Percentiles rank a stretch among this genome's conserved stretches.
These are phyloP conservation scores for Rhododendron molle DNA, from an alignment of 148 eudicot genomes.

Conservation along the genomic window DNA sequence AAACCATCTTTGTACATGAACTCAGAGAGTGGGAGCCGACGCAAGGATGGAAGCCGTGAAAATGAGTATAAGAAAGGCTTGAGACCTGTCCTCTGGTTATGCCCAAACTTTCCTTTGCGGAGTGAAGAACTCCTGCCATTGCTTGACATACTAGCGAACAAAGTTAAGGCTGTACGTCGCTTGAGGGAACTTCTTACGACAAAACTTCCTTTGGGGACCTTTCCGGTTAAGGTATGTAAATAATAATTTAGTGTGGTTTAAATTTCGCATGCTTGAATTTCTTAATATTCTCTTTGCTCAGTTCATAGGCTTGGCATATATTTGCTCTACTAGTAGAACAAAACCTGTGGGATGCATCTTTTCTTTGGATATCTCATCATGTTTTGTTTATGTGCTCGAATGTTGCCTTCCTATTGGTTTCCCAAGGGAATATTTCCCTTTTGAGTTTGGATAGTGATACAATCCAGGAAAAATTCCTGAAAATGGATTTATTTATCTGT, in stretches of 20 bases:
- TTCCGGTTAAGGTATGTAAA: slow-evolving; percentile 69
- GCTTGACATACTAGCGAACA: slow-evolving; percentile 89
- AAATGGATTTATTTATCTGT: neutral
- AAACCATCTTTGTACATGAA: slow-evolving; percentile 37
- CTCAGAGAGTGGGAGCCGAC: slow-evolving; percentile 26
- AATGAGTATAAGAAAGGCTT: slow-evolving; percentile 88
- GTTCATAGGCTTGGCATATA: neutral
- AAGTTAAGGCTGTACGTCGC: slow-evolving; percentile 88
- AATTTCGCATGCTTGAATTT: neutral
- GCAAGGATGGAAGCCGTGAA: slow-evolving; percentile 51
- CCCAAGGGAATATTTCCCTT: neutral
- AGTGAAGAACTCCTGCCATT: slow-evolving; percentile 82
- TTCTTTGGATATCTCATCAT: neutral
- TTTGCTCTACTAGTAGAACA: neutral
- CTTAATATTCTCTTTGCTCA: neutral
- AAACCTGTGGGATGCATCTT: neutral
- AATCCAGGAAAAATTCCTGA: neutral
- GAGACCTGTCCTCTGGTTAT: slow-evolving; percentile 82
- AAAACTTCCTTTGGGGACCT: slow-evolving; percentile 87
- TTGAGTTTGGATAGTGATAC: neutral
- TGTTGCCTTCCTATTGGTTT: neutral
- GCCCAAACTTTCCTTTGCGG: slow-evolving; percentile 62
- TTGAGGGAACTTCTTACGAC: slow-evolving; percentile 79
- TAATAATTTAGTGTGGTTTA: neutral
- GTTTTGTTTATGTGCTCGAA: neutral